phyloP scores from a whole-genome alignment of 2,329 filamentous ascomycete genomes.

The Fusarium tupiense region DNA sequence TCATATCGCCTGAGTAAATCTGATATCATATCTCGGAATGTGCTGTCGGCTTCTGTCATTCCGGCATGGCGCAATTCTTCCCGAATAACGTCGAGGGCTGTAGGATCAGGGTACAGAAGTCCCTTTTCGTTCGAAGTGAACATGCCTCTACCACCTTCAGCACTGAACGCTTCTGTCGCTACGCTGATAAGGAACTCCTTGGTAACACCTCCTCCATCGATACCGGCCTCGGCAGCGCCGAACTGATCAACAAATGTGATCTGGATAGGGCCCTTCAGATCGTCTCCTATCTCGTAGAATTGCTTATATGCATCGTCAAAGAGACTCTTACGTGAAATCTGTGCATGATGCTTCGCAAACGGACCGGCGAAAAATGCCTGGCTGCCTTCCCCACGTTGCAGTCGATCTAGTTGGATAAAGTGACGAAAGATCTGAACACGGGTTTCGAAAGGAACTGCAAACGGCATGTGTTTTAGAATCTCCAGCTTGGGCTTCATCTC shows the following conservation, averaged over 20 bases:
- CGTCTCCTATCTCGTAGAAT: slow-evolving; percentile 83
- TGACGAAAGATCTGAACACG: slow-evolving; percentile 92
- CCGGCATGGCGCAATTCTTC: slow-evolving; percentile 64
- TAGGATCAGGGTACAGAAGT: slow-evolving; percentile 88
- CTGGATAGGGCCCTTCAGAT: slow-evolving; percentile 92
- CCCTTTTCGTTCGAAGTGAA: slow-evolving; percentile 89
- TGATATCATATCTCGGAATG: slow-evolving; percentile 66
- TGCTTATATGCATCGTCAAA: slow-evolving; percentile 88
- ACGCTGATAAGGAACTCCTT: slow-evolving; percentile 96
- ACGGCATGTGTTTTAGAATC: slow-evolving; percentile 94
- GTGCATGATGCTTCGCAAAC: slow-evolving; percentile 74
- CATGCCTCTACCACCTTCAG: slow-evolving; percentile 59
- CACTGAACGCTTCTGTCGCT: slow-evolving; percentile 83
- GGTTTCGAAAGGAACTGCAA: slow-evolving; percentile 92
- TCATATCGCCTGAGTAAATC: slow-evolving; percentile 81
- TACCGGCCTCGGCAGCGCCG: slow-evolving; percentile 86
- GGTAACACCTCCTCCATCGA: slow-evolving; percentile 95
- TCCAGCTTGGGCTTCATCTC: slow-evolving; percentile 87
- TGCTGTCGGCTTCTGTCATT: slow-evolving; percentile 60
- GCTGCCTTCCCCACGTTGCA: slow-evolving; percentile 37
- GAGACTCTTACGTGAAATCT: slow-evolving; percentile 79
- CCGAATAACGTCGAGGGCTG: slow-evolving; percentile 74
- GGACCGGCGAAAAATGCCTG: slow-evolving; percentile 37
- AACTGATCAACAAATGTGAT: slow-evolving; percentile 97
- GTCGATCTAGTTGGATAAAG: slow-evolving; percentile 81